Conservation (phyloP, 148 eudicot species). For the Salicornia ramosissima region DNA sequence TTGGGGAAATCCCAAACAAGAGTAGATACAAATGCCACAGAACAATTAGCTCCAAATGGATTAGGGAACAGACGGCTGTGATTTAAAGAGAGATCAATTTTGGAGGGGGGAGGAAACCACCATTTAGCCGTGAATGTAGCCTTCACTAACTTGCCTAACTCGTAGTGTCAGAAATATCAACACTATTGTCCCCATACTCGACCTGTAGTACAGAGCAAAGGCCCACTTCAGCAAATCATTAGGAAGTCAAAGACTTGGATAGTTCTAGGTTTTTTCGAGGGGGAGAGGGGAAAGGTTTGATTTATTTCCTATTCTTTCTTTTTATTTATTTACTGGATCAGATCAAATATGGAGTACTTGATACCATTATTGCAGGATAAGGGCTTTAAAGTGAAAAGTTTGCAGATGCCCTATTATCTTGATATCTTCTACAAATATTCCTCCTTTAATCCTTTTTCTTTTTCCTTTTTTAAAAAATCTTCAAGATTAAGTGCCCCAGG, state of each 20-base stretch:
- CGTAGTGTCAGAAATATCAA: slow-evolving; percentile 73
- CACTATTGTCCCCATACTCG: slow-evolving; percentile 73
- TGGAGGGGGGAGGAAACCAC: no score
- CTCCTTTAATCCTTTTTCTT: neutral
- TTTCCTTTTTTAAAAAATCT: neutral
- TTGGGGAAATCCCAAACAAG: slow-evolving; percentile 2
- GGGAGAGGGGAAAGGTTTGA: neutral
- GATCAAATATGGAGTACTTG: neutral
- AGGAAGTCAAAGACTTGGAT: neutral
- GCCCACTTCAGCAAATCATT: slow-evolving; percentile 7
- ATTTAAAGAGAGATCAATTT: neutral
- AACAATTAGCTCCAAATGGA: neutral
- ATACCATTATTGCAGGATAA: neutral
- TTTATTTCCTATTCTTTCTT: no score
- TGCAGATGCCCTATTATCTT: slow-evolving; percentile 1
- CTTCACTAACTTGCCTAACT: slow-evolving; percentile 57
- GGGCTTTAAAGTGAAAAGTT: slow-evolving; percentile 6
- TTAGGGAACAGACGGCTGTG: neutral
- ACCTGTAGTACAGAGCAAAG: slow-evolving; percentile 42
- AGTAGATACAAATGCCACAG: neutral
- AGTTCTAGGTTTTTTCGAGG: neutral
- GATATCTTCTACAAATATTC: neutral
- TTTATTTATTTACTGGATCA: slow-evolving; percentile 2
- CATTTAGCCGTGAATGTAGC: slow-evolving; percentile 20
- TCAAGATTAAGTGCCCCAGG: no score